Evolutionary conservation across 208 protist species (phyloP), one percentile per base, ranked within the genome.

Genomic region (Trypanosoma cruzi): DNA sequence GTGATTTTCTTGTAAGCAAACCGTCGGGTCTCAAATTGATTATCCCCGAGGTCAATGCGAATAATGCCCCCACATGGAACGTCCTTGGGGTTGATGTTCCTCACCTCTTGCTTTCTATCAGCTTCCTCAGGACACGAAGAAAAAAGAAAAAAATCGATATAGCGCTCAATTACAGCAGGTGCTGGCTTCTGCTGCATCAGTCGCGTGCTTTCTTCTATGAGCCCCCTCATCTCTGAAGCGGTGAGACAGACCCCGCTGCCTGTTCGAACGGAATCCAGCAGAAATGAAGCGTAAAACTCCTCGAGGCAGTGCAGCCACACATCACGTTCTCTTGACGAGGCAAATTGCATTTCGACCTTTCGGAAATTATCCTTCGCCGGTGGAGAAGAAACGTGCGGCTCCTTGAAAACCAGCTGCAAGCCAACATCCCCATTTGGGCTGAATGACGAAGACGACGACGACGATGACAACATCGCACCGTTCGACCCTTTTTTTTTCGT

Each of bases 101-200:
- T 2, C 32, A 16, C 28, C 40, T 56, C 29, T 28, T 63, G 14
- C 31, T 42, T 18, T 46, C 44, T 4, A 40, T 71, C 56, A 0
- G 44, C 46, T 5, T 44, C 46, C 18, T 68, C 71, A 32, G 50
- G 46, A 34, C 40, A 71, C 1, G 57, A 37, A 18, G 64, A 61
- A 44, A 77, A 80, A 37, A 91, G 80, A 64, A 86, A 86, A 52
- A 91, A 91, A 64, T 88, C 75, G 40, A 91, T 75, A 66, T 86
- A 79, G n/a, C 58, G 55, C 57, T 64, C 66, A 20, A 71, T 62
- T 29, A 71, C 57, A 13, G 57, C 57, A 20, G 46, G 57, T 57
- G 66, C 29, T 37, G 66, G 66, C 48, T 57, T 63, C 20, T 57
- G 36, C 22, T 46, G 66, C 66, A 71, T 32, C 26, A 71, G 54